Base-by-base conservation (phyloP, 2,329 filamentous ascomycete genomes). In the Aaosphaeria arxii region DNA sequence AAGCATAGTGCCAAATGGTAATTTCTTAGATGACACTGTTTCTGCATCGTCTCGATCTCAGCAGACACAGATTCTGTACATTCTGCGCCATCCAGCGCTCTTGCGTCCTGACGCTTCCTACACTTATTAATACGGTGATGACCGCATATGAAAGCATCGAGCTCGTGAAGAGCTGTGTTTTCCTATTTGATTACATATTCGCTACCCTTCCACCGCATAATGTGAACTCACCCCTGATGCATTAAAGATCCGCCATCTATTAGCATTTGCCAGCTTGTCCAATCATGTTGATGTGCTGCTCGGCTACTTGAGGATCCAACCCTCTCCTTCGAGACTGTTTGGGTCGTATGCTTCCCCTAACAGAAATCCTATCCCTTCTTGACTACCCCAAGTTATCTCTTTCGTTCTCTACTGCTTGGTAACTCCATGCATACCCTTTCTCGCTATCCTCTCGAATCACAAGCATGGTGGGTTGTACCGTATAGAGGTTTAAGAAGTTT, bases 371-470 rank as follows among this genome's bases (percentile, higher is more conserved):
- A 47, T 83, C 81, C 78, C 82, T 79, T 5, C 81, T 67, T 32
- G 69, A 73, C 46, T 72, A 75, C 0, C 78, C 79, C 61, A 77
- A 82, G 47, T 57, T 65, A 36, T 74, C 61, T 28, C 74, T 67
- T 45, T 73, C 53, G 42, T 51, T 59, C 2, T 68, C 66, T 3
- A 71, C 57, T 2, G 72, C 74, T 66, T 83, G 80, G 52, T 82
- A 75, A 0, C 81, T 81, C 81, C 81, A 84, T 0, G 81, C 84
- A 55, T 75, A 80, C 0, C 78, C 79, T 7, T 74, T 70, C 3
- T 77, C 74, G n/a, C 66, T 71, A 39, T 76, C 75, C 49, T 82
- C 80, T 24, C 17, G 17, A 24, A 24, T 24, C 17, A 24, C 17
- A 24, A 24, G 17, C 17, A 24, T 24, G 17, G 17, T 24, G 17